phyloP scores from a whole-genome alignment of 768 basidiomycete genomes.

The Multifurca ochricompacta region DNA sequence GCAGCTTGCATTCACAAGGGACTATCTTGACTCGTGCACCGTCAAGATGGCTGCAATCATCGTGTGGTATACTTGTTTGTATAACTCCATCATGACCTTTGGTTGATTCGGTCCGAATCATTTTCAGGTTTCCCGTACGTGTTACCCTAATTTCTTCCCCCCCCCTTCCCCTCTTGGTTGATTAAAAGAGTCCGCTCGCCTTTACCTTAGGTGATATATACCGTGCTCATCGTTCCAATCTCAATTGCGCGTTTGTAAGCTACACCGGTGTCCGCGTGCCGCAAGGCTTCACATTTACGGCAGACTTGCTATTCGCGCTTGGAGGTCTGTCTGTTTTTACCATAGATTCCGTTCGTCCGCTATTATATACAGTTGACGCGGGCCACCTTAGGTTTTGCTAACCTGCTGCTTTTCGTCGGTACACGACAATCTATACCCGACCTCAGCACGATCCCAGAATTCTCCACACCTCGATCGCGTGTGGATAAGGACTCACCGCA shows the following conservation, averaged over 20 bases:
- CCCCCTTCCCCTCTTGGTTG: not conserved
- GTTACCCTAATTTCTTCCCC: too few species aligned
- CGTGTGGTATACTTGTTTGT: conserved; percentile 27
- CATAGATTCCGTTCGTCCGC: not conserved
- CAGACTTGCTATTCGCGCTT: conserved; percentile 30
- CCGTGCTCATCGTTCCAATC: conserved; percentile 29
- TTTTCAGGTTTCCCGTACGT: conserved; percentile 24
- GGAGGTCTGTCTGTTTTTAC: conserved; percentile 22
- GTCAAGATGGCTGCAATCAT: conserved; percentile 28
- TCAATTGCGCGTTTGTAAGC: conserved; percentile 28
- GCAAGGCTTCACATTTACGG: conserved; percentile 26
- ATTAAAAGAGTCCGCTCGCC: not conserved
- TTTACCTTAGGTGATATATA: conserved; percentile 26
- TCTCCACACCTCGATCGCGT: conserved; percentile 24
- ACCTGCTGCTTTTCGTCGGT: conserved; percentile 26
- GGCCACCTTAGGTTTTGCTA: conserved; percentile 26
- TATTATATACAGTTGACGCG: not conserved
- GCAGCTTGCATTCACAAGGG: conserved; percentile 28
- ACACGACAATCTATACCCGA: conserved; percentile 30
- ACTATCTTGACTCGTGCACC: conserved; percentile 29
- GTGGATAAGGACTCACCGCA: conserved; percentile 23
- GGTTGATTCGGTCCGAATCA: not conserved
- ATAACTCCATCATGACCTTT: not conserved
- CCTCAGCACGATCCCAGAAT: conserved; percentile 22
- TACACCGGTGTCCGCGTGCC: conserved; percentile 28